These are phyloP conservation scores for Phialemonium atrogriseum DNA, from an alignment of 2,329 filamentous ascomycete species.

Conservation along the genomic window DNA sequence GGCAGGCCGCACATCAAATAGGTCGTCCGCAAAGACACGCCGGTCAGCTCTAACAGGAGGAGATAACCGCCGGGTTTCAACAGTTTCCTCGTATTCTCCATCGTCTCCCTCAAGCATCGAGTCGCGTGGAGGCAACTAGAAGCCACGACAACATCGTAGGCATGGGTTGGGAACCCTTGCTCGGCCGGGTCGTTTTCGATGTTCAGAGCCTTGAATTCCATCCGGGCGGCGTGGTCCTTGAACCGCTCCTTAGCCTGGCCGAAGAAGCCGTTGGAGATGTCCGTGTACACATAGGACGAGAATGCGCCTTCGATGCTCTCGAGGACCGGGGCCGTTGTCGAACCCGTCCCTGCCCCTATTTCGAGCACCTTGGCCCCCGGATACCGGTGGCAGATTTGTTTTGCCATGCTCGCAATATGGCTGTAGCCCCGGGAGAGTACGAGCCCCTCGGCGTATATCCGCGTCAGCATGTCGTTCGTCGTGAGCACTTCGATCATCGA, in stretches of 20 bases:
- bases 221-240: background rate
- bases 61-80: constrained; percentile 1
- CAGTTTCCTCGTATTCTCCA: background rate
- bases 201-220: background rate
- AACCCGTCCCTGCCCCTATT: background rate
- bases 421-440: too few species aligned
- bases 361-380: too few species aligned
- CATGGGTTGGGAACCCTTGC: background rate
- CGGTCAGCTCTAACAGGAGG: background rate
- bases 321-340: background rate
- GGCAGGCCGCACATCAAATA: constrained; percentile 11
- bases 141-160: background rate
- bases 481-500: too few species aligned
- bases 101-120: background rate
- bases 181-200: background rate
- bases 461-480: too few species aligned
- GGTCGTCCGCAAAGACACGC: too few species aligned
- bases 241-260: background rate
- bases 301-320: background rate
- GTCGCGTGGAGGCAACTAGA: background rate
- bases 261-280: background rate
- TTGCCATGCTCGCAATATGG: too few species aligned
- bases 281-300: constrained; percentile 1
- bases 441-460: too few species aligned
- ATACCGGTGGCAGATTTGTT: too few species aligned